Evolutionary conservation across 306 rosid species (phyloP).

Genomic region (Argentina anserina): DNA sequence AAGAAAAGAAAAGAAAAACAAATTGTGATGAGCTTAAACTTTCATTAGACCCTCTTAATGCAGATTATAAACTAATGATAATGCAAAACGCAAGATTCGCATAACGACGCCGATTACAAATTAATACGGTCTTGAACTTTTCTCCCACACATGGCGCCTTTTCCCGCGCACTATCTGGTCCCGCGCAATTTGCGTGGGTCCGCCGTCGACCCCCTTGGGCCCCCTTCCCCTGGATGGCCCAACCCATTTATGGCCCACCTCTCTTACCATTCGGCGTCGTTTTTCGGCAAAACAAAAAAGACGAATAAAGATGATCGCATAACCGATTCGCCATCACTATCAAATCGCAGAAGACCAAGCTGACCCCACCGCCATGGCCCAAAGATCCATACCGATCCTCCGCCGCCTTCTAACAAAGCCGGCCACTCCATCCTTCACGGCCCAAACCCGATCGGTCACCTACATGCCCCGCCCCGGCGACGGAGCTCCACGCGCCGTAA

Average conservation of each 20-base stretch:
- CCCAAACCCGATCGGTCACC: conserved; percentile 55
- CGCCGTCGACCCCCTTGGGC: background rate
- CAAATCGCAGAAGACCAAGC: conserved; percentile 2
- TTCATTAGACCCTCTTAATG: background rate
- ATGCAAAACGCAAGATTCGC: background rate
- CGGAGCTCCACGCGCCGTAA: conserved; percentile 64
- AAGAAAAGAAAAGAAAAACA: too few relatives aligned
- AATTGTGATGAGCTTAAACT: too few relatives aligned
- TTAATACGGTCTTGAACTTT: background rate
- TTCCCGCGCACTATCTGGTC: background rate
- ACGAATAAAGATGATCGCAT: conserved; percentile 1
- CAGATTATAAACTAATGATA: background rate
- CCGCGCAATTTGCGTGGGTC: background rate
- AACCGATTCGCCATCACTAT: conserved; percentile 7
- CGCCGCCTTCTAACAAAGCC: conserved; percentile 14
- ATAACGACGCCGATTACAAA: too few relatives aligned
- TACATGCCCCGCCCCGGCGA: conserved; percentile 90
- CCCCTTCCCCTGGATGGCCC: background rate
- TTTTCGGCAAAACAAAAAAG: conserved; percentile 17
- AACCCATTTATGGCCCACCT: background rate
- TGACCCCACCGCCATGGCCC: conserved; percentile 43
- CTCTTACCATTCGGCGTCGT: background rate
- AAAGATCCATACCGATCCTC: conserved; percentile 34
- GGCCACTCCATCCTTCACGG: background rate
- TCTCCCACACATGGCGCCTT: background rate